phyloP scores from a whole-genome alignment of 2,329 filamentous ascomycete species.

The Clonostachys chloroleuca region DNA sequence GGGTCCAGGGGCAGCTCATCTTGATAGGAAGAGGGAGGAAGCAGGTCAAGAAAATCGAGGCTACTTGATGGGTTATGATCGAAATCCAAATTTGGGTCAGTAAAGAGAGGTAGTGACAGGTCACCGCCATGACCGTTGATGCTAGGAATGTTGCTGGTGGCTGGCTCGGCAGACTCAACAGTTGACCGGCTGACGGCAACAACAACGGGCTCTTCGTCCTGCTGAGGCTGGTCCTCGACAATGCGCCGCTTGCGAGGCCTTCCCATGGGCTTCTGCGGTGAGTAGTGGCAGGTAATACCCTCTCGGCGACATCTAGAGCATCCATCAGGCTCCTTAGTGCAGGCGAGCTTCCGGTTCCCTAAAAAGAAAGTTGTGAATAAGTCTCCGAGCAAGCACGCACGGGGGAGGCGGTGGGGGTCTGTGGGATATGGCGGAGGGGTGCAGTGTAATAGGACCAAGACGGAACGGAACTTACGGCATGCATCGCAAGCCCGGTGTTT shows the following conservation, averaged over 20 bases:
- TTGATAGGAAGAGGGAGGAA: constrained; percentile 15
- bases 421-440: neutral
- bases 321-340: constrained; percentile 56
- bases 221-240: constrained; percentile 15
- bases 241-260: constrained; percentile 54
- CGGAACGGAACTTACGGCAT: constrained; percentile 49
- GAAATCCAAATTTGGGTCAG: constrained; percentile 15
- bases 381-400: constrained; percentile 13
- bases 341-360: constrained; percentile 62
- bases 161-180: neutral
- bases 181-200: neutral
- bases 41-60: constrained; percentile 29
- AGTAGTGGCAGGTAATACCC: constrained; percentile 55
- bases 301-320: constrained; percentile 56
- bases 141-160: neutral
- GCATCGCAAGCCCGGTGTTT: constrained; percentile 64
- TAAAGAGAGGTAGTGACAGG: neutral
- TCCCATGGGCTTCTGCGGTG: constrained; percentile 62
- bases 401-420: neutral
- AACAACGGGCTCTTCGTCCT: neutral
- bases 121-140: neutral
- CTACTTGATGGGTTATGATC: constrained; percentile 15
- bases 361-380: constrained; percentile 11
- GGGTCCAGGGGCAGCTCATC: constrained; percentile 6
- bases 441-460: neutral